Evolutionary conservation across 495 filamentous ascomycete species (phyloP), one percentile per base, ranked within the genome.

Genomic region (Cryomyces minteri): DNA sequence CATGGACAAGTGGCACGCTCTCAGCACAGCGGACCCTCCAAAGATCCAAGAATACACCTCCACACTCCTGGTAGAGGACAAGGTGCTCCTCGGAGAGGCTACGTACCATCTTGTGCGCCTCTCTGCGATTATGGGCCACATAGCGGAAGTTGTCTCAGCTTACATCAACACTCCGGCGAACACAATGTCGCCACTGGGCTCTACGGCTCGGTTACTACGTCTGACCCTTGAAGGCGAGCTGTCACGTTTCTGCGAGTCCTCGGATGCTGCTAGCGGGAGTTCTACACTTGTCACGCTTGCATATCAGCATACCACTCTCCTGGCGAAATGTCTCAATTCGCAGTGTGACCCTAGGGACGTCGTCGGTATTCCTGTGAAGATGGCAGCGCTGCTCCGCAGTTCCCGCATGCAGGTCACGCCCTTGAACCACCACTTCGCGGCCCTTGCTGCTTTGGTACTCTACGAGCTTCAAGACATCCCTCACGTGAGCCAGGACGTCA

Each of bases 1-100:
- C 53, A 61, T 93, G 47, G 77, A 84, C 45, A 73, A 82, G 31
- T 88, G 79, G 77, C 75, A 85, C 54, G 74, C 82, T 11, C 68
- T 79, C 37, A 78, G 75, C 52, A 79, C 73, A 1, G 74, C 74
- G 8, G 71, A 57, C 43, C 71, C 75, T 7, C 45, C 70, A 4
- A 58, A 74, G 39, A 72, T 85, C 47, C 67, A 65, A 9, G 76
- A 87, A 45, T 65, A 68, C 30, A 77, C 65, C 49, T 67, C 80
- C 9, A 65, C 80, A 12, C 58, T 79, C 44, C 63, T 72, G 10
- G 71, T 69, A 0, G 78, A 80, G 46, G 75, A 90, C 55, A 68
- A 72, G 52, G 59, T 66, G 41, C 58, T 88, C 7, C 67, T 85
- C 33, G 82, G 81, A 9, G 71, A 79, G 8, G 64, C 66, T 40